Evolutionary conservation across 2,329 filamentous ascomycete species (phyloP).

Genomic region (Endothia cerciana): DNA sequence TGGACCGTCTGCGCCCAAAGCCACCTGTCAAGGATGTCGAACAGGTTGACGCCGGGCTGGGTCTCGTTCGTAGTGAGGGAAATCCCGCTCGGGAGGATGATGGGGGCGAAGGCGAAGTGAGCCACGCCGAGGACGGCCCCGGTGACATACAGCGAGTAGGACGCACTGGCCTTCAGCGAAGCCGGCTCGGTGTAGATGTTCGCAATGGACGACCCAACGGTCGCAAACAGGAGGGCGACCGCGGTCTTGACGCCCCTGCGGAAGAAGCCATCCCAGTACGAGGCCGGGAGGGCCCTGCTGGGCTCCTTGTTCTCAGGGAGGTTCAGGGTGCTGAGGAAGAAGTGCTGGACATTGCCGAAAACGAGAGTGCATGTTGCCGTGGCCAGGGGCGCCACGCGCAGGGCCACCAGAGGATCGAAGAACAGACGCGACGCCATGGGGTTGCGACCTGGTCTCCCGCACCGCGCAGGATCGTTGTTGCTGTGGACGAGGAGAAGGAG

Average conservation of each 20-base stretch:
- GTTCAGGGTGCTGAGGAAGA: constrained; percentile 46
- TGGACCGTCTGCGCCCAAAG: constrained; percentile 38
- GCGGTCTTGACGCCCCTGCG: constrained; percentile 39
- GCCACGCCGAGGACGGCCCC: constrained; percentile 35
- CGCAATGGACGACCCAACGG: too few relatives aligned
- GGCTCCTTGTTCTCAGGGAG: constrained; percentile 33
- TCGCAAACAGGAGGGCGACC: constrained; percentile 36
- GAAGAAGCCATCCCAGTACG: constrained; percentile 50
- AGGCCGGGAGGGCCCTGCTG: constrained; percentile 44
- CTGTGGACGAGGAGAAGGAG: too few relatives aligned
- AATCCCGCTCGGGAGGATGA: too few relatives aligned
- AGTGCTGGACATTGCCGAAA: constrained; percentile 49
- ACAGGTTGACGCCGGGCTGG: too few relatives aligned
- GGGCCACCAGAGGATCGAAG: constrained; percentile 42
- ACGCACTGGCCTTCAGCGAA: too few relatives aligned
- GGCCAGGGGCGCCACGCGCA: constrained; percentile 50
- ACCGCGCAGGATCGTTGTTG: too few relatives aligned
- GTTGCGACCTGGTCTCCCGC: too few relatives aligned
- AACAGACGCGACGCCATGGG: constrained; percentile 30
- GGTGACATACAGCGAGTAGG: constrained; percentile 42
- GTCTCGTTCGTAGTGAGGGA: too few relatives aligned
- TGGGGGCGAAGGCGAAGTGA: too few relatives aligned
- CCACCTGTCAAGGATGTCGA: constrained; percentile 37
- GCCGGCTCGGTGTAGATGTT: constrained; percentile 17
- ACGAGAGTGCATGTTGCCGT: constrained; percentile 52